Evolutionary conservation across 108 stramenopile genomes (phyloP).

Genomic region (Skeletonema costatum): DNA sequence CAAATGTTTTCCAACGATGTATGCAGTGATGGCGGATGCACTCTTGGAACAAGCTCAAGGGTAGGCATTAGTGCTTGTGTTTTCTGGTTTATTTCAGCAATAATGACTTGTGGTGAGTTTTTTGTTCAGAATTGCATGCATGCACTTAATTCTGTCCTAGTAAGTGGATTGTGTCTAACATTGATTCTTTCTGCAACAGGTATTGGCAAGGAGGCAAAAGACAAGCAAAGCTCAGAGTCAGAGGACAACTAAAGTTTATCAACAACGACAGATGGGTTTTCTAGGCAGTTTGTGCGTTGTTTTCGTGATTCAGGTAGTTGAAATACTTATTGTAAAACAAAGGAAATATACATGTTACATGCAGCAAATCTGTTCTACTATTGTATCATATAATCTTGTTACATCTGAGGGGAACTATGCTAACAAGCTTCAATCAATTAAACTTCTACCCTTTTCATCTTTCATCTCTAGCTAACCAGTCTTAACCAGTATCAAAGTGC

Average conservation of each 20-base stretch:
- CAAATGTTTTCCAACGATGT: constrained; percentile 8
- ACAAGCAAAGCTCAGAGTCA: background rate
- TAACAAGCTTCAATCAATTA: too few relatives aligned
- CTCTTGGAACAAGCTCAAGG: constrained; percentile 21
- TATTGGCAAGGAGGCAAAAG: background rate
- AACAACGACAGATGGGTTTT: background rate
- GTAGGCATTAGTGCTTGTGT: constrained; percentile 22
- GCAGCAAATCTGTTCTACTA: too few relatives aligned
- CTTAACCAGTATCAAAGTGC: too few relatives aligned
- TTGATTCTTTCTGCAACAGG: background rate
- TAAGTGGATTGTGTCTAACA: background rate
- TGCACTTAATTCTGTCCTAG: background rate
- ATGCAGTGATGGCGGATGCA: constrained; percentile 13
- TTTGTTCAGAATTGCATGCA: background rate
- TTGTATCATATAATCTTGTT: too few relatives aligned
- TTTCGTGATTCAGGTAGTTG: background rate
- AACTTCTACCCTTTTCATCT: too few relatives aligned
- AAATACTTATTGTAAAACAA: background rate
- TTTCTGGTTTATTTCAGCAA: constrained; percentile 24
- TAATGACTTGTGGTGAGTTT: constrained; percentile 38
- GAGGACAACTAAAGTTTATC: background rate
- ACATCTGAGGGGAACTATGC: too few relatives aligned
- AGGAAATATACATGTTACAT: too few relatives aligned
- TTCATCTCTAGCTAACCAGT: too few relatives aligned
- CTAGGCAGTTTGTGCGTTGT: background rate